Evolutionary conservation across 345 rosid genomes (phyloP).

Genomic region (Gossypium ekmanianum): DNA sequence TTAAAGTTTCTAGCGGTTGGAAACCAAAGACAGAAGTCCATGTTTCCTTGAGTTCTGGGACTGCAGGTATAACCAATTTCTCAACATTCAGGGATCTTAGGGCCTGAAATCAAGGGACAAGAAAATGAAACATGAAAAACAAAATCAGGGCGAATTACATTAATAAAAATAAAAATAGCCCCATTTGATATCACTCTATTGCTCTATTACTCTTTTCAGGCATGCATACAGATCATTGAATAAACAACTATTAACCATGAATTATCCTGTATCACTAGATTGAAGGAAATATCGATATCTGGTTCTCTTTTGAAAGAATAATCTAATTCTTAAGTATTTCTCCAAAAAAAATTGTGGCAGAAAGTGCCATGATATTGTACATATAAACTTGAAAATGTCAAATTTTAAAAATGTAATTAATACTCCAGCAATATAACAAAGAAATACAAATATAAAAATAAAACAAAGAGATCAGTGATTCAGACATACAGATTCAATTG

Average conservation of each 20-base stretch:
- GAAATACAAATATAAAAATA: background rate
- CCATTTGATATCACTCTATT: background rate
- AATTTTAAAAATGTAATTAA: background rate
- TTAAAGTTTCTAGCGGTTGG: conserved; percentile 43
- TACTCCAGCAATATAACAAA: background rate
- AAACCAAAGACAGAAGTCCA: conserved; percentile 94
- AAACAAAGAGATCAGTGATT: background rate
- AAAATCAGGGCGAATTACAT: background rate
- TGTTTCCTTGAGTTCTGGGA: conserved; percentile 73
- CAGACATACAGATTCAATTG: conserved; percentile 72
- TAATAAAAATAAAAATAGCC: conserved; percentile 4
- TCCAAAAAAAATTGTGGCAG: background rate
- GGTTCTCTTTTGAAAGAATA: background rate
- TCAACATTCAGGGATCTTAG: conserved; percentile 63
- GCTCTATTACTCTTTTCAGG: background rate
- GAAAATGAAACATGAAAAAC: background rate
- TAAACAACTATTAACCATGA: background rate
- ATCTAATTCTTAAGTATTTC: background rate
- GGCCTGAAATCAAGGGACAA: conserved; percentile 41
- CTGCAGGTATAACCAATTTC: conserved; percentile 88
- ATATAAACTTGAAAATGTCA: background rate
- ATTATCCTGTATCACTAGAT: background rate
- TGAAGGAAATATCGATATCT: background rate
- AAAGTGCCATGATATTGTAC: background rate
- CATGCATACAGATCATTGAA: background rate